A percentile compares a stretch with the other conserved stretches of the same genome.
These are phyloP conservation scores for Mycena latifolia DNA, from an alignment of 768 basidiomycete genomes.

Conservation along the genomic window DNA sequence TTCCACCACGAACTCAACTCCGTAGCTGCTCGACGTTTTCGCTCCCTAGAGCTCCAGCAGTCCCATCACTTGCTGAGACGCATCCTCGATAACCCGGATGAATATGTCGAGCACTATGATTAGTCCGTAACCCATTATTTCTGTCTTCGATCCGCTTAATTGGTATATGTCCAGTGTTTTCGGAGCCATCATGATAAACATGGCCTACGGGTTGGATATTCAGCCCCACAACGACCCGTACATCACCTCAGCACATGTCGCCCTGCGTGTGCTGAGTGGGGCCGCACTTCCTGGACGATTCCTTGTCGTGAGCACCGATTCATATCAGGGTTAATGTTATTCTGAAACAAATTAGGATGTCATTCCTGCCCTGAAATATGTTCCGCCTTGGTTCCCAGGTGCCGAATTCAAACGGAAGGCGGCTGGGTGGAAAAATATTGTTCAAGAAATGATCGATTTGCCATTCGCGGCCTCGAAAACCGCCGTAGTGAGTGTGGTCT, in stretches of 20 bases:
- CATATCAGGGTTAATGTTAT: background rate
- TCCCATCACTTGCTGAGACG: background rate
- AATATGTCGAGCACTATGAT: background rate
- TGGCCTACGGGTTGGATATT: background rate
- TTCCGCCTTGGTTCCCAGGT: conserved; percentile 37
- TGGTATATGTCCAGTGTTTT: background rate
- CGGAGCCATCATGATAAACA: background rate
- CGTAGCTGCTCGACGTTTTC: background rate
- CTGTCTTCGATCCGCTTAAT: background rate
- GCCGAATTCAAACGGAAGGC: conserved; percentile 36
- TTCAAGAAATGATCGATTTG: background rate
- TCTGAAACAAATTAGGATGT: conserved; percentile 21
- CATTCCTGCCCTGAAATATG: conserved; percentile 37
- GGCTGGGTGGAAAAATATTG: conserved; percentile 19
- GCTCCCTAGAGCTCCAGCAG: background rate
- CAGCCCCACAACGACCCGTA: background rate
- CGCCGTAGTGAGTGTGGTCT: background rate
- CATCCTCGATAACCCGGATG: background rate
- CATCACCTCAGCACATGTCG: background rate
- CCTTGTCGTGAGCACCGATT: background rate
- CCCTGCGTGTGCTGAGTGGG: background rate
- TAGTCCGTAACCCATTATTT: background rate
- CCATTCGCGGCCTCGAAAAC: conserved; percentile 8
- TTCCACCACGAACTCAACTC: background rate
- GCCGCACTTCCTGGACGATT: conserved; percentile 6